These are phyloP conservation scores for Phylloporus scabripes DNA, from an alignment of 768 basidiomycete species.

Conservation along the genomic window DNA sequence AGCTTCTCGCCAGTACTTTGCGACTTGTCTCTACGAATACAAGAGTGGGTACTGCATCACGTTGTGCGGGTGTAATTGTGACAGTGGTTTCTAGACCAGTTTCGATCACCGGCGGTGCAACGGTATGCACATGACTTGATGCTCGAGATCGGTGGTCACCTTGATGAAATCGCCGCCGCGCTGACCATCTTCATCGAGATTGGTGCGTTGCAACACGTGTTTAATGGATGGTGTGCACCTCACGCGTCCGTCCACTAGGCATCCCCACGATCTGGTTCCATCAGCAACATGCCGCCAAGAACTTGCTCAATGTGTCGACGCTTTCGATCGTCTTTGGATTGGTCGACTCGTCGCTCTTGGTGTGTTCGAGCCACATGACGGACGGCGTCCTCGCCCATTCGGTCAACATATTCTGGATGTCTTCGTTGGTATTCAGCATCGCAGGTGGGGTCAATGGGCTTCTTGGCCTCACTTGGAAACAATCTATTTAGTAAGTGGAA, in stretches of 20 bases:
- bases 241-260: constrained; percentile 24
- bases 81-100: constrained; percentile 35
- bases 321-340: constrained; percentile 50
- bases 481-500: constrained; percentile 44
- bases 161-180: constrained; percentile 44
- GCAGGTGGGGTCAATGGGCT: constrained; percentile 48
- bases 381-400: constrained; percentile 30
- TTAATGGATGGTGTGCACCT: neutral
- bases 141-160: constrained; percentile 45
- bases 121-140: constrained; percentile 46
- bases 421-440: constrained; percentile 48
- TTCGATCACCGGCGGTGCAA: constrained; percentile 45
- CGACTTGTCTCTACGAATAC: constrained; percentile 42
- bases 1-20: constrained; percentile 39
- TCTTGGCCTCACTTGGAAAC: constrained; percentile 49
- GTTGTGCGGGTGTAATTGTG: neutral
- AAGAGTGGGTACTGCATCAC: constrained; percentile 28
- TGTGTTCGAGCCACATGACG: constrained; percentile 34
- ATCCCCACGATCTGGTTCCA: constrained; percentile 50
- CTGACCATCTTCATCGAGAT: constrained; percentile 47
- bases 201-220: constrained; percentile 28
- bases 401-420: constrained; percentile 52
- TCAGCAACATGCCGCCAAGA: constrained; percentile 43
- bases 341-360: constrained; percentile 47
- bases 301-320: constrained; percentile 46